Base-by-base conservation (phyloP, 352 stramenopile genomes). In the Phytophthora citricola region DNA sequence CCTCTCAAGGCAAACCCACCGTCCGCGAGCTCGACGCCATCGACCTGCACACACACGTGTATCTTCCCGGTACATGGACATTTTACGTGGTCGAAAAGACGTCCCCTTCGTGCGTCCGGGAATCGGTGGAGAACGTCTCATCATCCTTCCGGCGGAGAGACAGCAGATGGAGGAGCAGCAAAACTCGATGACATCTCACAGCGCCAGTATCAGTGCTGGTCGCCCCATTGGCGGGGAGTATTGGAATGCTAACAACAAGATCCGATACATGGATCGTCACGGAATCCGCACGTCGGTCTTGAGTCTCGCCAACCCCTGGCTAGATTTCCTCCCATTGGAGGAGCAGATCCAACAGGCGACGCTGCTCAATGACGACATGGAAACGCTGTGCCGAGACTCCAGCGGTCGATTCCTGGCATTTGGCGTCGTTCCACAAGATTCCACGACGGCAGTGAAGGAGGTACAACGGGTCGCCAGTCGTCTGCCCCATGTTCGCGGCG, bases 21-120 rank as follows among this genome's bases (percentile, higher is more conserved):
- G 39, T 85, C 52, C 60, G 62, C 34, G 71, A 85, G 6, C 60
- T 85, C 5, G 57, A 71, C 15, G 47, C 76, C 14, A 64, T 90
- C 39, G 81, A 90, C 61, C 60, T 90, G 46, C 81, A 90, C 66
- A 90, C 81, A 31, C 81, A 90, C 41, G 75, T 89, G 57, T 90
- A 90, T 36, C 62, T 88, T 6, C 81, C 32, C 69, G 79, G 7
- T 90, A 90, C 60, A 90, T 90, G 81, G 67, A 78, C 20, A 74
- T 90, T 43, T 59, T 90, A 10, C 71, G 80, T 12, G 32, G 34
- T 12, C 81, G 80, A 9, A 47, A 45, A 2, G 61, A 90, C 41
- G 76, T 90, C 15, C 81, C 81, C 3, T 77, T 82, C 43, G 78
- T 90, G 22, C 70, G 73, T 12, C n/a, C 45, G 61, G 58, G 47